Evolutionary conservation across 495 filamentous ascomycete species (phyloP), one percentile per base, ranked within the genome.

Genomic region (Xylaria grammica): DNA sequence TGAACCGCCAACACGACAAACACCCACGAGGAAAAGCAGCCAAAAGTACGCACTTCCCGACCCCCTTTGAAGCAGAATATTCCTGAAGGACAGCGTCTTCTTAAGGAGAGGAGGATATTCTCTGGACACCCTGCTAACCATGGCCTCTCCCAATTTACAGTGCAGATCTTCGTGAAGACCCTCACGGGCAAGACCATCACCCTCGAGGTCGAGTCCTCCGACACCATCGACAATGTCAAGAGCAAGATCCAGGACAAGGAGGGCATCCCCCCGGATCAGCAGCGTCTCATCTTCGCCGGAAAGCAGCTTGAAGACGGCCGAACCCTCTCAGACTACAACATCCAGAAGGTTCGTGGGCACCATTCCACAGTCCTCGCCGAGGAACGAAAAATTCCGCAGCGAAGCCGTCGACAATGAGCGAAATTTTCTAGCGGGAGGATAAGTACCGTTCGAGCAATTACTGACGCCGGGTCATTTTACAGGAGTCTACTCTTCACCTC

Each of bases 241-340:
- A 84, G 86, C 79, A 96, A 96, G 87, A 96, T 96, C 80, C 94
- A 99, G 85, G 95, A 99, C 83, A 99, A 99, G 90, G 95, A 99
- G 83, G 95, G 95, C 73, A 99, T 99, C 75, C 95, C 95, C 67
- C 95, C 95, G 65, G 95, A 98, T 82, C 95, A 98, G 84, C 95
- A 99, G 87, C 94, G 95, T 71, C 84, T 99, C 83, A 99, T 99
- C 87, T 99, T 99, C 80, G 95, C 95, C 71, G 95, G 95, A 80
- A 99, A 99, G 88, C 95, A 99, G 85, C 90, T 99, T 67, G 95
- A 99, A 89, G 95, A 99, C 85, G 95, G 95, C 82, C 91, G 95
- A 74, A 99, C 95, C 66, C 87, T 99, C 70, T 93, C 89, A 76
- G 95, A 99, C 83, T 99, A 99, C 89, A 99, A 99, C 86, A 99